Conservation (phyloP, 2,329 filamentous ascomycete genomes). For the Fusarium mexicanum region DNA sequence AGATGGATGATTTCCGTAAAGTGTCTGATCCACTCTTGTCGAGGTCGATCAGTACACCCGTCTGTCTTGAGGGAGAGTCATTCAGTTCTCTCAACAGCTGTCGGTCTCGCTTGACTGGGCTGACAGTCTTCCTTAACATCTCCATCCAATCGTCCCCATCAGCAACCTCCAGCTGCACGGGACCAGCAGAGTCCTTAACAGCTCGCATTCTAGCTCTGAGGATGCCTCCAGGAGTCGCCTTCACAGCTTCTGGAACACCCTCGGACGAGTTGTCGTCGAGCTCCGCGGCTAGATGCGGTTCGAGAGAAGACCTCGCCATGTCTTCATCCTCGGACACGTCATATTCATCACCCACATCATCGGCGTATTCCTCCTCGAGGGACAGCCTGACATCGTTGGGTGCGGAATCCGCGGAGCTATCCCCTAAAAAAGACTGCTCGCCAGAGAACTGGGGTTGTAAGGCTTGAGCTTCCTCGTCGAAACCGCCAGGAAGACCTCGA, state of each 20-base stretch:
- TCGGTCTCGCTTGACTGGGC: constrained; percentile 91
- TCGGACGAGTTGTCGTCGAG: constrained; percentile 67
- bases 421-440: constrained; percentile 88
- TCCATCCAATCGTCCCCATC: constrained; percentile 90
- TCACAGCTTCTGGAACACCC: constrained; percentile 58
- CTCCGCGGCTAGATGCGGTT: constrained; percentile 81
- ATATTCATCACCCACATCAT: constrained; percentile 78
- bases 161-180: constrained; percentile 68
- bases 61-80: constrained; percentile 58
- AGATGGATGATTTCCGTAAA: constrained; percentile 53
- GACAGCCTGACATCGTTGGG: constrained; percentile 68
- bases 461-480: constrained; percentile 69
- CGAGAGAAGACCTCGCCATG: constrained; percentile 81
- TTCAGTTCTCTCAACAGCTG: constrained; percentile 71
- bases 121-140: constrained; percentile 92
- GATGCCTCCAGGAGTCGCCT: constrained; percentile 66
- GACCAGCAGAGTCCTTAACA: constrained; percentile 67
- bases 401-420: constrained; percentile 85
- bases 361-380: constrained; percentile 65
- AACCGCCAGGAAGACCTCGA: constrained; percentile 78
- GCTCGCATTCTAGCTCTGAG: constrained; percentile 72
- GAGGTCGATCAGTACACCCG: constrained; percentile 40
- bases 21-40: constrained; percentile 59
- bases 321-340: constrained; percentile 75
- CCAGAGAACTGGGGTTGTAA: constrained; percentile 66